Percentiles rank a stretch among this genome's conserved stretches.
These are phyloP conservation scores for Diaporthe destruens DNA, from an alignment of 2,329 filamentous ascomycete species.

Conservation along the genomic window DNA sequence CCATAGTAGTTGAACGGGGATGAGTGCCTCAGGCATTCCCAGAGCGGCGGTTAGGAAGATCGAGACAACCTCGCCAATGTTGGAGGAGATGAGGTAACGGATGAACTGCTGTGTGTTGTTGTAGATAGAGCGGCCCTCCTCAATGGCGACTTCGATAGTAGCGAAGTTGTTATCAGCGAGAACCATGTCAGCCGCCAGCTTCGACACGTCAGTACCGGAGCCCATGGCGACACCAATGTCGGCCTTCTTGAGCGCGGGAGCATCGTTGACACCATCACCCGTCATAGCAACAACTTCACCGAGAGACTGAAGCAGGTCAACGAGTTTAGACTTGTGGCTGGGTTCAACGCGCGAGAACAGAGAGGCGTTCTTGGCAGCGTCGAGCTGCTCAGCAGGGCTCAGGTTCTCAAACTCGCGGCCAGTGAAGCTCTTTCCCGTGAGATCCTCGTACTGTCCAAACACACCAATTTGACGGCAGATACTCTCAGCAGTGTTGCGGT, in stretches of 20 bases:
- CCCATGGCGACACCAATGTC: conserved; percentile 99
- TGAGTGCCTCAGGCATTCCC: conserved; percentile 97
- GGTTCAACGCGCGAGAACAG: conserved; percentile 98
- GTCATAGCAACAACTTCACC: conserved; percentile 99
- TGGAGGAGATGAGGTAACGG: conserved; percentile 97
- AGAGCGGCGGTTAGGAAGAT: conserved; percentile 97
- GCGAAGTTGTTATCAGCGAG: conserved; percentile 99
- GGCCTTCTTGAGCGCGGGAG: conserved; percentile 96
- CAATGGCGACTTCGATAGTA: conserved; percentile 94
- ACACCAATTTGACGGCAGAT: conserved; percentile 98
- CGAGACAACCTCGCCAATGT: conserved; percentile 98
- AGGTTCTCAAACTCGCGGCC: conserved; percentile 94
- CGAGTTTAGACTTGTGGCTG: conserved; percentile 95
- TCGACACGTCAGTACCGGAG: conserved; percentile 95
- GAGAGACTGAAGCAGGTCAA: conserved; percentile 92
- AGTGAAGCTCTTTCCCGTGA: conserved; percentile 93
- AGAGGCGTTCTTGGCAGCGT: conserved; percentile 86
- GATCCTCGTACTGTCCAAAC: conserved; percentile 84
- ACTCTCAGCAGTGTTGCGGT: conserved; percentile 95
- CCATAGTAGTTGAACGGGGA: conserved; percentile 98
- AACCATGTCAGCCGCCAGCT: conserved; percentile 98
- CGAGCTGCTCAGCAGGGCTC: conserved; percentile 80
- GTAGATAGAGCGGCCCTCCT: conserved; percentile 98
- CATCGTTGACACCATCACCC: conserved; percentile 98
- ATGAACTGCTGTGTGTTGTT: conserved; percentile 99